Percentiles rank a stretch among this genome's conserved stretches.
Evolutionary conservation across 495 filamentous ascomycete genomes (phyloP).

Genomic region (Penicillium herquei): DNA sequence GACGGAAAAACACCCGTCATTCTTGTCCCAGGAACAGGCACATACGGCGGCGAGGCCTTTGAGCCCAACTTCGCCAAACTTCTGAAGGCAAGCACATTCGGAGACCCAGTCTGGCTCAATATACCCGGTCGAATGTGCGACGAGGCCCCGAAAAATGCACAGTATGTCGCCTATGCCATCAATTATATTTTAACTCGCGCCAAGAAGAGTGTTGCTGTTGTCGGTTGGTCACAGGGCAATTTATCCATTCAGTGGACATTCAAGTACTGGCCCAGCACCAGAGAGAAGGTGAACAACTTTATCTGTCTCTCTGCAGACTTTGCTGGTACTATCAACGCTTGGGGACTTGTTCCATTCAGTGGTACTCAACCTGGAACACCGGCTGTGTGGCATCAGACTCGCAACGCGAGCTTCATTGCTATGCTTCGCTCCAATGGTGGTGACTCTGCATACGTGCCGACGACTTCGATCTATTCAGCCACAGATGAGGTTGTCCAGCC

Average conservation of each 20-base stretch:
- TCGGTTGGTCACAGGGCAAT: conserved; percentile 52
- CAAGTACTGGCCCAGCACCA: conserved; percentile 48
- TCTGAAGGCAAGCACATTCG: conserved; percentile 23
- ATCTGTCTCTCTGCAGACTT: background rate
- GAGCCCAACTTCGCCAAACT: conserved; percentile 45
- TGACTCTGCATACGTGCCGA: conserved; percentile 44
- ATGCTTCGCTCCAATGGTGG: conserved; percentile 34
- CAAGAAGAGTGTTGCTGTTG: conserved; percentile 30
- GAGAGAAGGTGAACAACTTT: background rate
- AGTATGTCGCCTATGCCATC: conserved; percentile 42
- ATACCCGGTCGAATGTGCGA: conserved; percentile 29
- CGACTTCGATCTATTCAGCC: conserved; percentile 38
- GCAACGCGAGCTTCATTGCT: conserved; percentile 35
- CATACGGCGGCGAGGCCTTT: conserved; percentile 36
- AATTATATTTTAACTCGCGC: conserved; percentile 43
- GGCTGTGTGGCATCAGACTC: conserved; percentile 37
- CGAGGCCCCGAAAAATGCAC: conserved; percentile 44
- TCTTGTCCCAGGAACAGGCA: conserved; percentile 47
- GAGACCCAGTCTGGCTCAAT: conserved; percentile 52
- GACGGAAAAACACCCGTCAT: conserved; percentile 36
- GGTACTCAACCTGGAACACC: background rate
- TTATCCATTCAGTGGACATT: conserved; percentile 49
- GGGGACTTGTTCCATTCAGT: background rate
- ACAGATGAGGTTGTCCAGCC: conserved; percentile 45
- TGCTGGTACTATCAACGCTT: background rate